Evolutionary conservation across 2,329 filamentous ascomycete genomes (phyloP).

Genomic region (Claviceps sp.): DNA sequence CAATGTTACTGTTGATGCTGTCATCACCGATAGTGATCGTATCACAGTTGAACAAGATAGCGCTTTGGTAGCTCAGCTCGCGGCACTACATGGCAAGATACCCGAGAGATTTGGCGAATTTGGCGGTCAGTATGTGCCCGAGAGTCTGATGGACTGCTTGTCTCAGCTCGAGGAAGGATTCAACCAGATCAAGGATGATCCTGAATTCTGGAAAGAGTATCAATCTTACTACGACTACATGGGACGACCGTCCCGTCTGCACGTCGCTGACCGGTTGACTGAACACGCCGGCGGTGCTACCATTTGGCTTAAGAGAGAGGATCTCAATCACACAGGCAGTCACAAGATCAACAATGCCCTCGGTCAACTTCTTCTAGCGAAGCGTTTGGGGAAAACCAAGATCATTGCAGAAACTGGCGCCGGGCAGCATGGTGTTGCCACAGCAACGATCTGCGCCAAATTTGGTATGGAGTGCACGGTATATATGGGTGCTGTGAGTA

Average conservation of each 20-base stretch:
- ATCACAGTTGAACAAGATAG: slow-evolving; percentile 41
- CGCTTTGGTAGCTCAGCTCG: slow-evolving; percentile 68
- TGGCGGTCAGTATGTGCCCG: slow-evolving; percentile 92
- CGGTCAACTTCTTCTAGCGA: slow-evolving; percentile 79
- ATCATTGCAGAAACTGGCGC: slow-evolving; percentile 98
- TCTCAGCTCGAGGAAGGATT: slow-evolving; percentile 85
- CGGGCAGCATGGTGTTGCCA: slow-evolving; percentile 94
- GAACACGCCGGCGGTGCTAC: slow-evolving; percentile 83
- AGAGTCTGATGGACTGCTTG: slow-evolving; percentile 94
- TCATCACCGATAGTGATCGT: slow-evolving; percentile 54
- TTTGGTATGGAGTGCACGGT: slow-evolving; percentile 97
- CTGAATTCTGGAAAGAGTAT: slow-evolving; percentile 94
- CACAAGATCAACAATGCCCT: slow-evolving; percentile 99
- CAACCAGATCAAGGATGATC: slow-evolving; percentile 72
- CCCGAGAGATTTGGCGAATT: slow-evolving; percentile 89
- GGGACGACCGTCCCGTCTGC: slow-evolving; percentile 83
- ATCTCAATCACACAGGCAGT: slow-evolving; percentile 92
- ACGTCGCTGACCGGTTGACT: slow-evolving; percentile 77
- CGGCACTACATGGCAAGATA: slow-evolving; percentile 66
- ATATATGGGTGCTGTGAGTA: slow-evolving; percentile 75
- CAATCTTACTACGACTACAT: slow-evolving; percentile 94
- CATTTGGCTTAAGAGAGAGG: slow-evolving; percentile 96
- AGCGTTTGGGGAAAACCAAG: slow-evolving; percentile 79
- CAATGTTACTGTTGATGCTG: slow-evolving; percentile 39
- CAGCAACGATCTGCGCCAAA: slow-evolving; percentile 93